Evolutionary conservation across 1,284 basidiomycete species (phyloP), one percentile per base, ranked within the genome.

Genomic region (Austroboletus novae-zelandiae): DNA sequence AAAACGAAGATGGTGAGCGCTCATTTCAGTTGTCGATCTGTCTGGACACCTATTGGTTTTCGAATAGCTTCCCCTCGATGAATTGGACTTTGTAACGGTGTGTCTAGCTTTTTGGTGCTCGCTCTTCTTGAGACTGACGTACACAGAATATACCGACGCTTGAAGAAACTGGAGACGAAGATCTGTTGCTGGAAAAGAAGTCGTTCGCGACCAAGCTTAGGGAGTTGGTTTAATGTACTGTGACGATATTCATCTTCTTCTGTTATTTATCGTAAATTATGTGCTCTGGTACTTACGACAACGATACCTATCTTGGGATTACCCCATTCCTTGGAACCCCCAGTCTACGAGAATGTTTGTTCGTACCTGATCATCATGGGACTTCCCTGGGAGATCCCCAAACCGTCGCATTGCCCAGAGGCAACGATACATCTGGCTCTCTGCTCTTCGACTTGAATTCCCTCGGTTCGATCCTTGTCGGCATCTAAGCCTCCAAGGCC

Each of bases 1-100:
- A 74, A 73, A 58, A 83, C 81, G 5, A 73, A 73, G 44, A 58
- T 77, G 18, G 61, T 64, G 32, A 60, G 63, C 36, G 45, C 20
- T 47, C 27, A 7, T 9, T 8, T 13, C 1, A 13, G 7, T 25
- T 10, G 17, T 42, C 9, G 11, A 43, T 25, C 9, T 23, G 20
- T 20, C 15, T 15, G 29, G 4, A 13, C 13, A 3, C 5, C 1
- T 4, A 4, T 45, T 50, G 20, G 47, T 40, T 44, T 44, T 23
- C 10, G 37, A 8, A 40, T 35, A 57, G 56, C 3, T 17, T 29
- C 50, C 57, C n/a, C 57, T 58, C 20, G 40, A 35, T n/a, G 43
- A 57, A 14, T 31, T 57, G 18, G 56, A 57, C 35, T 57, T 59
- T 36, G 50, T 53, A 27, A 53, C 57, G 40, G 56, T 57, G 44